A percentile compares a stretch with the other conserved stretches of the same genome.
Conservation (phyloP, 73 alveolate species). For the Blepharisma japonicum region DNA sequence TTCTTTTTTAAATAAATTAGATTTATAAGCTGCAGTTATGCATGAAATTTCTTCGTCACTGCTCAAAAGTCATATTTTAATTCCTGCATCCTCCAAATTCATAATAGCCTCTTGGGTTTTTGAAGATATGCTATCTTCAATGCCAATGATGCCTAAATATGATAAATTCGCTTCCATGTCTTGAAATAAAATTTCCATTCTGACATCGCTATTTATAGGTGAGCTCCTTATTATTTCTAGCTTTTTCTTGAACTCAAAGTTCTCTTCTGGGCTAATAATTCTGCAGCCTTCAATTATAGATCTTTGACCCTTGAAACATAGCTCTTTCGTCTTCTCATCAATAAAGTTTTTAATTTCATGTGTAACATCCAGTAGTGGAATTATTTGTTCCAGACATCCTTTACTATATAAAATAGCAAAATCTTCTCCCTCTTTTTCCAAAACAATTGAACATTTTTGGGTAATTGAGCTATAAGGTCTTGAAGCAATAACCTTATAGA, state of each 20-base stretch:
- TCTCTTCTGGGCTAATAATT: not conserved
- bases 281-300: not conserved
- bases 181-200: not conserved
- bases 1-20: not conserved
- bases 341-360: not conserved
- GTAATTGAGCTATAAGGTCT: not conserved
- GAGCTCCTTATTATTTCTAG: not conserved
- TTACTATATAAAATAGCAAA: too few relatives aligned
- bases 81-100: not conserved
- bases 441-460: not conserved
- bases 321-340: not conserved
- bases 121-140: not conserved
- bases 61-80: slow-evolving; percentile 16
- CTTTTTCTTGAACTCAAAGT: not conserved
- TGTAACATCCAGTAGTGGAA: not conserved
- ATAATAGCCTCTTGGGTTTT: not conserved
- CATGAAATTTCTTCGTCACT: not conserved
- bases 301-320: not conserved
- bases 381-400: not conserved
- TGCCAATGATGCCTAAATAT: slow-evolving; percentile 5
- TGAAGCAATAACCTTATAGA: not conserved
- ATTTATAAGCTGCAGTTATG: not conserved
- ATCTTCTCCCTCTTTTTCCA: too few relatives aligned
- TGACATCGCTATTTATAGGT: not conserved
- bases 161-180: not conserved